Conservation (phyloP, 1,284 basidiomycete species). For the Malassezia yamatoensis region DNA sequence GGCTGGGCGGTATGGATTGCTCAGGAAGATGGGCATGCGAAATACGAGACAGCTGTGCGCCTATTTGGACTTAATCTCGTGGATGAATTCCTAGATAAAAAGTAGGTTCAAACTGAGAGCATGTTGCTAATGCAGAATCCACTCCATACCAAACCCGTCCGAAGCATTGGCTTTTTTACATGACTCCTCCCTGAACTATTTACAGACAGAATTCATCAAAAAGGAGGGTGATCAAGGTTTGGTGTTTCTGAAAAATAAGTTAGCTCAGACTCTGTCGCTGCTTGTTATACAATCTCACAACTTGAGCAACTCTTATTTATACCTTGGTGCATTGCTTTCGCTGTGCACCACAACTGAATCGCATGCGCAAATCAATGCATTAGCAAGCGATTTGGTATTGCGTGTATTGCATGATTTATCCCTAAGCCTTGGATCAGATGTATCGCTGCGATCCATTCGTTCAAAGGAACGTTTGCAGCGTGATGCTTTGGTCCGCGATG, state of each 20-base stretch:
- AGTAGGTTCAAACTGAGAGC: constrained; percentile 54
- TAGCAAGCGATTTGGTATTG: constrained; percentile 59
- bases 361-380: constrained; percentile 76
- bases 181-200: constrained; percentile 34
- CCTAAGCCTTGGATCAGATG: constrained; percentile 43
- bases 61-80: constrained; percentile 76
- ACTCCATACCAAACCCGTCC: constrained; percentile 20
- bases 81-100: constrained; percentile 72
- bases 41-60: constrained; percentile 64
- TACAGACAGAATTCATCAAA: constrained; percentile 38
- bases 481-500: constrained; percentile 44
- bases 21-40: constrained; percentile 56
- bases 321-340: constrained; percentile 52
- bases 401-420: constrained; percentile 45
- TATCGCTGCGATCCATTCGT: constrained; percentile 38
- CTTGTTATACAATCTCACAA: constrained; percentile 82
- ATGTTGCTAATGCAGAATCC: constrained; percentile 2
- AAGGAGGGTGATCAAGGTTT: constrained; percentile 34
- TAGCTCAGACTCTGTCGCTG: constrained; percentile 89
- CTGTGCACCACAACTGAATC: constrained; percentile 58
- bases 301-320: constrained; percentile 71
- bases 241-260: constrained; percentile 75
- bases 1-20: constrained; percentile 44
- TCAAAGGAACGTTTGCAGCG: constrained; percentile 40
- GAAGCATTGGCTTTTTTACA: constrained; percentile 39